phyloP scores from a whole-genome alignment of 2,329 filamentous ascomycete species.

The Penicillium sp. region DNA sequence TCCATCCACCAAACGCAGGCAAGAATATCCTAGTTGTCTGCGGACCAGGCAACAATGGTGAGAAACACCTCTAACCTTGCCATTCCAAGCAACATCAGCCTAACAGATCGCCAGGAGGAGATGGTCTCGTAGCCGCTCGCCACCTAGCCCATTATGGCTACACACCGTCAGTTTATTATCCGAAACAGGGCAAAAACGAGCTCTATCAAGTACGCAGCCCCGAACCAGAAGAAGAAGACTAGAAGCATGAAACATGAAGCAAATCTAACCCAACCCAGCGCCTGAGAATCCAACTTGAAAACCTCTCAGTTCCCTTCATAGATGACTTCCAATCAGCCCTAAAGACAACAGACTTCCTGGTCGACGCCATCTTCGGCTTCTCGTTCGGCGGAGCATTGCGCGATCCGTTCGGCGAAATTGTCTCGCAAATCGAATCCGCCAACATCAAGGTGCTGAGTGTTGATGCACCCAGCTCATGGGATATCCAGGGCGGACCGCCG shows the following conservation, averaged over 20 bases:
- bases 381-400: slow-evolving; percentile 88
- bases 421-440: slow-evolving; percentile 70
- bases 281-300: slow-evolving; percentile 76
- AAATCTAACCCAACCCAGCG: slow-evolving; percentile 53
- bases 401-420: slow-evolving; percentile 84
- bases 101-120: slow-evolving; percentile 62
- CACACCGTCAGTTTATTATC: slow-evolving; percentile 83
- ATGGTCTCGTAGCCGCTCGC: slow-evolving; percentile 89
- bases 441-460: slow-evolving; percentile 78
- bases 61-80: not conserved
- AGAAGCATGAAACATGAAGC: not conserved
- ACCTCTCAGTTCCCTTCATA: slow-evolving; percentile 78
- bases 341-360: slow-evolving; percentile 68
- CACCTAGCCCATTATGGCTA: slow-evolving; percentile 93
- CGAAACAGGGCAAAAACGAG: slow-evolving; percentile 86
- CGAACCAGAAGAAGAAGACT: slow-evolving; percentile 5
- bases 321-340: slow-evolving; percentile 72
- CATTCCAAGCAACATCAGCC: not conserved
- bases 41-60: slow-evolving; percentile 70
- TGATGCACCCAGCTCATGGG: slow-evolving; percentile 92
- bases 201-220: slow-evolving; percentile 67
- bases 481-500: slow-evolving; percentile 83
- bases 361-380: slow-evolving; percentile 96
- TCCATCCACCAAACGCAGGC: slow-evolving; percentile 73
- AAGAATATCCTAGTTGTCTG: slow-evolving; percentile 81